Evolutionary conservation across 2,329 filamentous ascomycete genomes (phyloP), one percentile per base, ranked within the genome.

Genomic region (Simplicillium aogashimaense): DNA sequence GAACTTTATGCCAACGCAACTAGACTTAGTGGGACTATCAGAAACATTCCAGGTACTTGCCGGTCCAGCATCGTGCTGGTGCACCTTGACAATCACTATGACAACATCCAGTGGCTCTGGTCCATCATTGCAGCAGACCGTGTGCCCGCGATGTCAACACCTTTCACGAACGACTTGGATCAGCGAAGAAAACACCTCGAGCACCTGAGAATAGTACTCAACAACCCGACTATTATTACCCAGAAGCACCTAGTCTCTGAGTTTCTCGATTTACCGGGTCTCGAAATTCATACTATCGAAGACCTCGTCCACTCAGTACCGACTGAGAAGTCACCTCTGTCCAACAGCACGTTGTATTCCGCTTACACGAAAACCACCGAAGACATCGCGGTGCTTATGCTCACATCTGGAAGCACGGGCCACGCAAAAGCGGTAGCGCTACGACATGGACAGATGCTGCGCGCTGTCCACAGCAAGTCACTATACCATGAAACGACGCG

Each of bases 321-420:
- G 13, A 29, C n/a, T 9, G 12, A 9, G n/a, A 16, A 15, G 28
- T 7, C n/a, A 13, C 17, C 14, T 7, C 20, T 4, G 29, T 25
- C 20, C 10, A 14, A 15, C 9, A 4, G 16, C 6, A 29, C n/a
- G 8, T 8, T 25, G 6, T n/a, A 25, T 29, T 28, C 17, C 16
- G 14, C 13, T 7, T 37, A 20, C 17, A 29, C 11, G 7, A 28
- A 13, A 28, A 16, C 8, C 11, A 6, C 37, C 25, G 17, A 16
- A n/a, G 37, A 38, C 14, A 17, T 38, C 5, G 37, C 37, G 4
- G 30, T 40, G 4, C 51, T 72, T 3, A 70, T 74, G 66, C 54
- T 76, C 4, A 76, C 72, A 1, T 75, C 70, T 1, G 72, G 72
- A 3, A 69, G 63, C 45, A 70, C 66, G 14, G 70, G 70, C 2